Evolutionary conservation across 1,284 basidiomycete species (phyloP).

Genomic region (Apiotrichum laibachii): DNA sequence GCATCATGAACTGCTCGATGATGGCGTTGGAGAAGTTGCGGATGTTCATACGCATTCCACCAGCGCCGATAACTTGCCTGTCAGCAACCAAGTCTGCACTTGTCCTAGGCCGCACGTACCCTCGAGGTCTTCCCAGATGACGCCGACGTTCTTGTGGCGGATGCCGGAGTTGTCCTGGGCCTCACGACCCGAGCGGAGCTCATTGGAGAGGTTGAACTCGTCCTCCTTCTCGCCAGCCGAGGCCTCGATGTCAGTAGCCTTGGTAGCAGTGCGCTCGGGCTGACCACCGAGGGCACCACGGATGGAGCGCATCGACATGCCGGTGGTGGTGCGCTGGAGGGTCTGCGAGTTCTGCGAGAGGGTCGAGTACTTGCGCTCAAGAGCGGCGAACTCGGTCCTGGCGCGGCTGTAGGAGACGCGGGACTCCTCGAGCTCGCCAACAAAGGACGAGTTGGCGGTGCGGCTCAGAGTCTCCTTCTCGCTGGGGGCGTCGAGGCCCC

Average conservation of each 20-base stretch:
- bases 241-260: conserved; percentile 25
- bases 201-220: conserved; percentile 60
- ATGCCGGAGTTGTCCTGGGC: conserved; percentile 68
- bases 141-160: conserved; percentile 77
- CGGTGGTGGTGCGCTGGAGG: conserved; percentile 33
- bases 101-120: too few relatives aligned
- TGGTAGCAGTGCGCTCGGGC: conserved; percentile 24
- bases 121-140: conserved; percentile 52
- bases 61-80: conserved; percentile 70
- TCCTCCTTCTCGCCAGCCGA: conserved; percentile 12
- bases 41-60: conserved; percentile 66
- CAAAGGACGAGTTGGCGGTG: conserved; percentile 29
- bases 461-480: conserved; percentile 17
- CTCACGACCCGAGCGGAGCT: conserved; percentile 67
- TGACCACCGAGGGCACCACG: conserved; percentile 18
- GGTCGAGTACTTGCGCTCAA: conserved; percentile 43
- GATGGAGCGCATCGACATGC: conserved; percentile 23
- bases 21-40: conserved; percentile 54
- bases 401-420: conserved; percentile 39
- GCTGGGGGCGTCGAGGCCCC: neutral
- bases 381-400: conserved; percentile 43
- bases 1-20: conserved; percentile 53
- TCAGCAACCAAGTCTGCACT: too few relatives aligned
- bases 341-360: conserved; percentile 40
- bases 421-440: conserved; percentile 38